These are phyloP conservation scores for Xerocomus nothofagi DNA, from an alignment of 1,284 basidiomycete genomes.

Conservation along the genomic window DNA sequence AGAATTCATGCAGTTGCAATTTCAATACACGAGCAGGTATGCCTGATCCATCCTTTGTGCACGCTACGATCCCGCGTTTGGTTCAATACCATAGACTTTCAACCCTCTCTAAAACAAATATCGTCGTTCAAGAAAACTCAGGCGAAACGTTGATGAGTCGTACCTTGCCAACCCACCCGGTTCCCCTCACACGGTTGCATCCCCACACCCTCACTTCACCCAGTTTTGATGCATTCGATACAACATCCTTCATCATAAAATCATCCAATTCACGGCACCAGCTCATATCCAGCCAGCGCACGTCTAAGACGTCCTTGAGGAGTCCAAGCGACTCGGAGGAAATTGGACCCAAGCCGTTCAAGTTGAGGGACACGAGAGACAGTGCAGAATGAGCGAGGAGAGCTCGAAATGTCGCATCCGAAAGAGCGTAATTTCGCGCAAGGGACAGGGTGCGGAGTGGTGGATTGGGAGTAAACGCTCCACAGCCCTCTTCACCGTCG, in stretches of 20 bases:
- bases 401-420: slow-evolving; percentile 57
- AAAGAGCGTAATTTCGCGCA: slow-evolving; percentile 61
- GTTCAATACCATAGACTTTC: slow-evolving; percentile 48
- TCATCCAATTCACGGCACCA: slow-evolving; percentile 89
- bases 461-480: slow-evolving; percentile 37
- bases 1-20: not conserved
- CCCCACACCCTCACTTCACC: slow-evolving; percentile 70
- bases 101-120: slow-evolving; percentile 40
- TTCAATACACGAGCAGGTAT: not conserved
- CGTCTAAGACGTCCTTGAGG: slow-evolving; percentile 47
- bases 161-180: slow-evolving; percentile 51
- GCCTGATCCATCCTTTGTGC: not conserved
- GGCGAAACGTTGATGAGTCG: slow-evolving; percentile 8
- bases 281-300: slow-evolving; percentile 77
- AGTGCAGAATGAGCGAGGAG: slow-evolving; percentile 71
- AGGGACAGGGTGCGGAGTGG: slow-evolving; percentile 57
- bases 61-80: slow-evolving; percentile 21
- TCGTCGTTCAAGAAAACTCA: not conserved
- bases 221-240: slow-evolving; percentile 44
- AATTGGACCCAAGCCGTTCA: slow-evolving; percentile 59
- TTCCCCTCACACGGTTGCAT: slow-evolving; percentile 63
- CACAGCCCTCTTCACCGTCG: slow-evolving; percentile 4
- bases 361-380: slow-evolving; percentile 61
- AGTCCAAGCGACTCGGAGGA: slow-evolving; percentile 54
- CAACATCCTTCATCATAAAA: slow-evolving; percentile 64